A percentile compares a stretch with the other conserved stretches of the same genome.
Evolutionary conservation across 2,329 filamentous ascomycete species (phyloP).

Genomic region (Fusarium pseudocircinatum): DNA sequence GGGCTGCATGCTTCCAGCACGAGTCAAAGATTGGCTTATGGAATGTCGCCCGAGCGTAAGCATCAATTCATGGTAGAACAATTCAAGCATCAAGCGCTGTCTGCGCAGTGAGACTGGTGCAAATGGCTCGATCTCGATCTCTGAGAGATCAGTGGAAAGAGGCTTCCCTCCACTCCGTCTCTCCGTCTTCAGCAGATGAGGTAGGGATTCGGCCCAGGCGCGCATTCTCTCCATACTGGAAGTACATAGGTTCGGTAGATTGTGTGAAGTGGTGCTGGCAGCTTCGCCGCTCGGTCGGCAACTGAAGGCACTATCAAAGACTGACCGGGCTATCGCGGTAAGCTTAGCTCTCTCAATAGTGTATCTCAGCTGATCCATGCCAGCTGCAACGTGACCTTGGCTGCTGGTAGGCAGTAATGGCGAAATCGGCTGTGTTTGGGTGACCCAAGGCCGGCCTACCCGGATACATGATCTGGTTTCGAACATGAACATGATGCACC

Average conservation of each 20-base stretch:
- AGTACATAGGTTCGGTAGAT: rapidly evolving
- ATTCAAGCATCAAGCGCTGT: not conserved
- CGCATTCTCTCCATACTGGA: not conserved
- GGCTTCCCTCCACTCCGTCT: not conserved
- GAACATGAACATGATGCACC: not conserved
- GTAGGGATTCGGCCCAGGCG: not conserved
- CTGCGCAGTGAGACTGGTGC: not conserved
- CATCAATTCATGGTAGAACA: not conserved
- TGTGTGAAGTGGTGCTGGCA: rapidly evolving
- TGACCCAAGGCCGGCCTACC: not conserved
- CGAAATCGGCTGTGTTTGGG: too few species aligned
- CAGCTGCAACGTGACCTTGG: rapidly evolving
- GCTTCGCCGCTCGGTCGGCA: rapidly evolving
- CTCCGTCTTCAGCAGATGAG: not conserved
- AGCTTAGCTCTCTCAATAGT: not conserved
- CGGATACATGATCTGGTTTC: not conserved
- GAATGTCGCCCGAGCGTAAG: rapidly evolving
- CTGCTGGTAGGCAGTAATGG: not conserved
- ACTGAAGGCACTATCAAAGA: not conserved
- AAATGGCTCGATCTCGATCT: not conserved
- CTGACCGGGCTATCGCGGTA: not conserved
- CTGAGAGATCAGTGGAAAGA: not conserved
- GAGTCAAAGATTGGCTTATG: not conserved
- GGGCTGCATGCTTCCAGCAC: rapidly evolving
- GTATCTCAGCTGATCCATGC: not conserved